These are phyloP conservation scores for Hydnomerulius pinastri DNA, from an alignment of 768 basidiomycete species.

Conservation along the genomic window DNA sequence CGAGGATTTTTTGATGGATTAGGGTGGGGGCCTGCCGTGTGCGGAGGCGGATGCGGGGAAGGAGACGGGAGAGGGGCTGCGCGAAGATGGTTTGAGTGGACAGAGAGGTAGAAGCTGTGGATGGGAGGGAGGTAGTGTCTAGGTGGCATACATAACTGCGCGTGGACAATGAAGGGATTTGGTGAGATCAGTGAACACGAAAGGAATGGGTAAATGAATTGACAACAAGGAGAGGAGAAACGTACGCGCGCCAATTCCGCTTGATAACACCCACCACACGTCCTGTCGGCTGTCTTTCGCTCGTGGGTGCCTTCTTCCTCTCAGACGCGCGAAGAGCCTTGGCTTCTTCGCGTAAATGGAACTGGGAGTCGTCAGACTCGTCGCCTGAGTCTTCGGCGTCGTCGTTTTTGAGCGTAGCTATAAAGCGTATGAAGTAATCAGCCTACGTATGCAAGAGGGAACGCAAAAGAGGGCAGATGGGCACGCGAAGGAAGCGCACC, in stretches of 20 bases:
- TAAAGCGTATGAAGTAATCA: not conserved
- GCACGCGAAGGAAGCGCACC: conserved; percentile 43
- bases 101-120: conserved; percentile 73
- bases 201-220: not conserved
- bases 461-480: not conserved
- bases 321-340: conserved; percentile 33
- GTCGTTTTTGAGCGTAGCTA: conserved; percentile 84
- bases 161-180: not conserved
- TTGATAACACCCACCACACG: conserved; percentile 90
- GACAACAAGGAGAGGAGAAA: conserved; percentile 22
- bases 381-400: conserved; percentile 71
- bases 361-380: conserved; percentile 26
- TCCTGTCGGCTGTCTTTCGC: conserved; percentile 87
- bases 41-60: conserved; percentile 91
- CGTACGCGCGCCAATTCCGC: conserved; percentile 93
- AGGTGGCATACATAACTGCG: conserved; percentile 91
- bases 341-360: conserved; percentile 45
- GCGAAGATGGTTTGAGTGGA: conserved; percentile 93
- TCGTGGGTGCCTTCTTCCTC: conserved; percentile 29
- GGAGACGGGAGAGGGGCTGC: conserved; percentile 85
- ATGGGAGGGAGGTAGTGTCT: conserved; percentile 84
- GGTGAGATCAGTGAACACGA: not conserved
- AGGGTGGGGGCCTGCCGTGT: conserved; percentile 92
- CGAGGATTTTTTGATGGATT: conserved; percentile 91
- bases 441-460: conserved; percentile 1